Evolutionary conservation across 768 basidiomycete genomes (phyloP).

Genomic region (Boletus rex-veris): DNA sequence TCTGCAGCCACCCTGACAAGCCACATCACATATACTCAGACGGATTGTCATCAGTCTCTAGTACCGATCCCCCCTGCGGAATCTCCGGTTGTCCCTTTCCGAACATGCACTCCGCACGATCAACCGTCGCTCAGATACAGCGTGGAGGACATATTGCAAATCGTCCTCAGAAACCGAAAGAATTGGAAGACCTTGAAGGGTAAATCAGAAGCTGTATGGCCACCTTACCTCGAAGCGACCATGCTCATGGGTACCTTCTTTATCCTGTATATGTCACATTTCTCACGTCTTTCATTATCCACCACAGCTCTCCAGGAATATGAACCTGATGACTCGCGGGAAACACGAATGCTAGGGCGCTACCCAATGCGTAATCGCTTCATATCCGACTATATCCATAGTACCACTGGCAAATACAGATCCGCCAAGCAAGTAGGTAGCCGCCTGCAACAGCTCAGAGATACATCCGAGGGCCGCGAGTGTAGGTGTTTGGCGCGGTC

Average conservation of each 20-base stretch:
- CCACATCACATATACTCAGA: conserved; percentile 2
- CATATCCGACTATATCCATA: conserved; percentile 73
- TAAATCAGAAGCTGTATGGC: conserved; percentile 70
- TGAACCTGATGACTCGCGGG: conserved; percentile 67
- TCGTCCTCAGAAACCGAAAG: conserved; percentile 65
- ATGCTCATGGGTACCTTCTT: conserved; percentile 61
- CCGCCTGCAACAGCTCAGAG: conserved; percentile 73
- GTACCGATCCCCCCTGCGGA: conserved; percentile 1
- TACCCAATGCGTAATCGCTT: conserved; percentile 80
- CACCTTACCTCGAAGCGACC: conserved; percentile 72
- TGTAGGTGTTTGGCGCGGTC: conserved; percentile 45
- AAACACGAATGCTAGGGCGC: conserved; percentile 68
- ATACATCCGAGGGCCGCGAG: conserved; percentile 68
- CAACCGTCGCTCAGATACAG: conserved; percentile 16
- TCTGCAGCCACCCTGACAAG: conserved; percentile 1
- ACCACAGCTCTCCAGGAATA: conserved; percentile 65
- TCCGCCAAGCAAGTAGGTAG: conserved; percentile 80
- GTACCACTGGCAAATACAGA: conserved; percentile 63
- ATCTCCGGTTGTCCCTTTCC: background rate
- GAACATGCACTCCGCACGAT: conserved; percentile 12
- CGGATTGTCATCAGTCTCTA: background rate
- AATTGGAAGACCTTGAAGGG: conserved; percentile 74
- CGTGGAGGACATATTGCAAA: conserved; percentile 55
- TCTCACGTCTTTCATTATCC: conserved; percentile 21
- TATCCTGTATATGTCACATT: conserved; percentile 6